A percentile compares a stretch with the other conserved stretches of the same genome.
phyloP scores from a whole-genome alignment of 2,329 filamentous ascomycete genomes.

The Trichoderma breve region DNA sequence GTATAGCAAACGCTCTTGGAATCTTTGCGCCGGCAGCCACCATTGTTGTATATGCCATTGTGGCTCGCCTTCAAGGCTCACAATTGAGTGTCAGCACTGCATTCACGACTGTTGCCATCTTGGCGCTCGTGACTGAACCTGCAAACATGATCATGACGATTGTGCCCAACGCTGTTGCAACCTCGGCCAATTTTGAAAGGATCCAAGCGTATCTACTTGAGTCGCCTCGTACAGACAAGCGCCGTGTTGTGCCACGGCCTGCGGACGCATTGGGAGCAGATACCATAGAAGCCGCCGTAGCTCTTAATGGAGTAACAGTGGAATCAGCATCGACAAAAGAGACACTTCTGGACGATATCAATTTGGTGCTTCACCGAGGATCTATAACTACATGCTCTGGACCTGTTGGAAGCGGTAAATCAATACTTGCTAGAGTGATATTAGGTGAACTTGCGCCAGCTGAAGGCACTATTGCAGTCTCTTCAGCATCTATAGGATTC shows the following conservation, averaged over 20 bases:
- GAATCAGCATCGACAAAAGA: neutral
- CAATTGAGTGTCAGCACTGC: slow-evolving; percentile 37
- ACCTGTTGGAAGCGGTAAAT: slow-evolving; percentile 31
- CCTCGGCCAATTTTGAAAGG: slow-evolving; percentile 36
- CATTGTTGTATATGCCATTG: slow-evolving; percentile 35
- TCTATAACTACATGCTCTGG: slow-evolving; percentile 30
- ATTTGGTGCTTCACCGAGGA: slow-evolving; percentile 25
- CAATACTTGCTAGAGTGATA: slow-evolving; percentile 26
- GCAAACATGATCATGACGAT: slow-evolving; percentile 46
- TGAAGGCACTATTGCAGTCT: slow-evolving; percentile 14
- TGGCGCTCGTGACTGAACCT: slow-evolving; percentile 41
- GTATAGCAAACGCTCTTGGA: slow-evolving; percentile 40
- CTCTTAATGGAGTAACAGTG: slow-evolving; percentile 4
- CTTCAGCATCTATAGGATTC: slow-evolving; percentile 20
- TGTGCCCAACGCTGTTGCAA: slow-evolving; percentile 34
- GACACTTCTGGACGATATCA: slow-evolving; percentile 20
- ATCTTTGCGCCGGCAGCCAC: slow-evolving; percentile 43
- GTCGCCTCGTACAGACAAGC: slow-evolving; percentile 3
- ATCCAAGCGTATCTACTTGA: slow-evolving; percentile 38
- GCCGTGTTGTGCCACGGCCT: neutral
- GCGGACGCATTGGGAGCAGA: neutral
- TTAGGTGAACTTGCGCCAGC: slow-evolving; percentile 20
- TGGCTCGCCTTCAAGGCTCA: slow-evolving; percentile 25
- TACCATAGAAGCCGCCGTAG: neutral
- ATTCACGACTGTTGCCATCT: slow-evolving; percentile 41